These are phyloP conservation scores for Suillus decipiens DNA, from an alignment of 768 basidiomycete genomes.

Conservation along the genomic window DNA sequence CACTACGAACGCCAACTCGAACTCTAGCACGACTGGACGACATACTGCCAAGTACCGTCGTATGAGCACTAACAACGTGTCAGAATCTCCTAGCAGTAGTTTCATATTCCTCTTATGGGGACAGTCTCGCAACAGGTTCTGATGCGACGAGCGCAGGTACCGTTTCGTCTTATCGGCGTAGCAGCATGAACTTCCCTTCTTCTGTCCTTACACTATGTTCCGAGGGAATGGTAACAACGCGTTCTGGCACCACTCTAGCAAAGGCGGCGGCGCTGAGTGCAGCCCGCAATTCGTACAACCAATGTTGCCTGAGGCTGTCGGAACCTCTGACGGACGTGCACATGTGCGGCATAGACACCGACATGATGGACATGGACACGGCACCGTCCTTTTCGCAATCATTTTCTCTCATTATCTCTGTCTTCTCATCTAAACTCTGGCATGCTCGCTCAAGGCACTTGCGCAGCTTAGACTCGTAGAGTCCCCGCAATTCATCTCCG, in stretches of 20 bases:
- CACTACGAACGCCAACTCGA: background rate
- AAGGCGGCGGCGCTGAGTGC: constrained; percentile 62
- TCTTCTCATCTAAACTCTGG: background rate
- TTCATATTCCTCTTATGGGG: constrained; percentile 60
- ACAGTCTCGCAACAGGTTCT: constrained; percentile 47
- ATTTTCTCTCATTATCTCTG: background rate
- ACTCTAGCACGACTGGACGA: constrained; percentile 25
- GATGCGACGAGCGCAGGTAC: constrained; percentile 49
- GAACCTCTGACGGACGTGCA: background rate
- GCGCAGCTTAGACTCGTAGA: constrained; percentile 7
- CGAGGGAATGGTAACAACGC: constrained; percentile 57
- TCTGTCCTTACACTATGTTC: constrained; percentile 52
- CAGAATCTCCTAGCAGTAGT: constrained; percentile 60
- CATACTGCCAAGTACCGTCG: constrained; percentile 61
- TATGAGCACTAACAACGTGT: constrained; percentile 62
- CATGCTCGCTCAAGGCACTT: background rate
- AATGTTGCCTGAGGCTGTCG: constrained; percentile 48
- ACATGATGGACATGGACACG: background rate
- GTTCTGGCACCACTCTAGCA: constrained; percentile 82
- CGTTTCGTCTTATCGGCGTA: constrained; percentile 57
- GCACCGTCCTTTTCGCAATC: constrained; percentile 31
- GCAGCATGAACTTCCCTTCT: constrained; percentile 68
- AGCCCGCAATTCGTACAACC: constrained; percentile 66
- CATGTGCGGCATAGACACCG: background rate
- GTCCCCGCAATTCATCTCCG: background rate